A percentile compares a stretch with the other conserved stretches of the same genome.
These are phyloP conservation scores for Ochromonas danica DNA, from an alignment of 108 stramenopile species.

Conservation along the genomic window DNA sequence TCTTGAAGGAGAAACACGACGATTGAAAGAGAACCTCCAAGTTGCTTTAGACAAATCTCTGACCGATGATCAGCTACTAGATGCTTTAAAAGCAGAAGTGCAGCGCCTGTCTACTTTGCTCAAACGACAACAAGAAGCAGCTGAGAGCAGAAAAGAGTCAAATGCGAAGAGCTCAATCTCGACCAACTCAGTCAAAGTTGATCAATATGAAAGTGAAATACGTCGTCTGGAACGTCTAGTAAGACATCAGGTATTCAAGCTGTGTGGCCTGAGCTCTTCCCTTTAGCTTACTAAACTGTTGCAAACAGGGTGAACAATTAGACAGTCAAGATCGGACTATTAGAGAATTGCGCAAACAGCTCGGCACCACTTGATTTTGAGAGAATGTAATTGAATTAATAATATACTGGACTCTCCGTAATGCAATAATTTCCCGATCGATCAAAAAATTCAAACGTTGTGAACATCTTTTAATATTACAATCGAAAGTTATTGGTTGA, in stretches of 20 bases:
- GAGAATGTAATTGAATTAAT: background rate
- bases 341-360: background rate
- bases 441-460: no score
- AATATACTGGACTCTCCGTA: background rate
- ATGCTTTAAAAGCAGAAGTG: constrained; percentile 8
- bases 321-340: background rate
- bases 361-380: background rate
- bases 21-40: constrained; percentile 6
- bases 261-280: background rate
- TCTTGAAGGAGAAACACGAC: background rate
- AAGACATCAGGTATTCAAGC: background rate
- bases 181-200: background rate
- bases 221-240: background rate
- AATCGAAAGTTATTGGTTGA: background rate
- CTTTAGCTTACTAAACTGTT: background rate
- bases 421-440: no score
- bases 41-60: constrained; percentile 17
- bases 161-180: background rate
- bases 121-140: background rate
- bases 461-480: no score
- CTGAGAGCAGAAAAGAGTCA: background rate
- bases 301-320: background rate
- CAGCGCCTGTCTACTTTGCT: background rate
- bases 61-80: constrained; percentile 25
- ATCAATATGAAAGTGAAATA: background rate